Evolutionary conservation across 345 rosid genomes (phyloP), one percentile per base, ranked within the genome.

Genomic region (Abelmoschus esculentus): DNA sequence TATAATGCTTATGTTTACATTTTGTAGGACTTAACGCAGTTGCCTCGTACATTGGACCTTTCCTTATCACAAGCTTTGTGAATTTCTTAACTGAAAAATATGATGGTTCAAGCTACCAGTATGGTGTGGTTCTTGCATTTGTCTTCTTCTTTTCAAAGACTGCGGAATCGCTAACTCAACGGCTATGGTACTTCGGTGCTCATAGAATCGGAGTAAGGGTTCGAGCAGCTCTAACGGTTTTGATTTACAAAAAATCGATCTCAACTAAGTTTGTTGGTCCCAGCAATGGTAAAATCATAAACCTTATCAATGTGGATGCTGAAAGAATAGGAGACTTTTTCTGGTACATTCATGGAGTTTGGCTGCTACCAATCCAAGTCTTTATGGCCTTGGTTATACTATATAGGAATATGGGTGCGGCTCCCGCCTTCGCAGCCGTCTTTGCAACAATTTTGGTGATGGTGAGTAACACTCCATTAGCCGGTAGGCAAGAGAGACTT

Each of bases 111-210:
- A 78, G 82, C 74, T 71, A 77, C 61, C 66, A 4, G 13, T 62
- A 81, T 26, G 96, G 90, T 10, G 6, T 87, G 73, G 15, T 81
- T 75, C 87, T 89, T 22, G 85, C 90, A 0, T 77, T 74, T 36
- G 68, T 84, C 72, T 84, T 89, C 78, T 83, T 89, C 76, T 13
- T 83, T 29, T 73, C 96, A 2, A 89, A 89, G 81, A 87, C 83
- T 19, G 76, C 80, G 5, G 96, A 89, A 72, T 86, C 89, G 7
- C 66, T 87, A 63, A 80, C 85, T 47, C 90, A 87, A 71, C 52
- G 90, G 36, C 87, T 84, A 42, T 87, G 90, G 90, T 87, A 87
- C 63, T 89, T 89, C 26, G 92, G 90, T 42, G 84, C 96, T 60
- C 87, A 84, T 67, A 79, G 77, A 10, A 86, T 84, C 18, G 96